Base-by-base conservation (phyloP, 768 basidiomycete species). In the Leucosporidium scottii region DNA sequence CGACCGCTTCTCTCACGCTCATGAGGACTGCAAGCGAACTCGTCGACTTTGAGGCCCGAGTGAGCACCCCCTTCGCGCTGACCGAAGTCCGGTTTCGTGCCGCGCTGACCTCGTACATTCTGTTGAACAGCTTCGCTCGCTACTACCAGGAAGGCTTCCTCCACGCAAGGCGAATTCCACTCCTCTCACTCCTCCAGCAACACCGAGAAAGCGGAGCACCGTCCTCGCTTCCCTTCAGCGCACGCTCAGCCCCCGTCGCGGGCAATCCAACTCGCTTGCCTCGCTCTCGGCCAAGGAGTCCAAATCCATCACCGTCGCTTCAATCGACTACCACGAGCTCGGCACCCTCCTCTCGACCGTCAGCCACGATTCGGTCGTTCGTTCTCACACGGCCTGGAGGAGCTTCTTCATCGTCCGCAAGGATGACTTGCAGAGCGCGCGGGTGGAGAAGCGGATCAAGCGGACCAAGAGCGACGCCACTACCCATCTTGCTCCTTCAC, bases 1-100 rank as follows among this genome's bases (percentile, higher is more conserved):
- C 91, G 34, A 93, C 89, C 28, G 89, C 92, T 79, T 90, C 91
- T 81, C 82, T 92, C 59, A 93, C 91, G 50, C 85, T 93, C 56
- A 88, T 87, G 12, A 85, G 91, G 67, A 86, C 86, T 65, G 84
- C 85, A 57, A 81, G 82, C 72, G 91, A 93, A 78, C 81, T 93
- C 54, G 81, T 87, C 50, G 89, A 93, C 71, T 83, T 92, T n/a
- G 86, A 92, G 77, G 82, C 82, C 60, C 91, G 90, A 61, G 77
- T 77, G 28, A 30, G 74, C 49, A 28, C 18, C 61, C 31, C n/a
- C 36, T 20, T 9, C 8, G n/a, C 66, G 59, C 51, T 34, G 20
- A n/a, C 39, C 25, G 5, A 12, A 10, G 7, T 36, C 21, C 25
- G 28, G 4, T 17, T 20, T 9, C 1, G 17, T 18, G 0, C 55